A percentile compares a stretch with the other conserved stretches of the same genome.
phyloP scores from a whole-genome alignment of 129 eudicot species.

The Solidago caesia region DNA sequence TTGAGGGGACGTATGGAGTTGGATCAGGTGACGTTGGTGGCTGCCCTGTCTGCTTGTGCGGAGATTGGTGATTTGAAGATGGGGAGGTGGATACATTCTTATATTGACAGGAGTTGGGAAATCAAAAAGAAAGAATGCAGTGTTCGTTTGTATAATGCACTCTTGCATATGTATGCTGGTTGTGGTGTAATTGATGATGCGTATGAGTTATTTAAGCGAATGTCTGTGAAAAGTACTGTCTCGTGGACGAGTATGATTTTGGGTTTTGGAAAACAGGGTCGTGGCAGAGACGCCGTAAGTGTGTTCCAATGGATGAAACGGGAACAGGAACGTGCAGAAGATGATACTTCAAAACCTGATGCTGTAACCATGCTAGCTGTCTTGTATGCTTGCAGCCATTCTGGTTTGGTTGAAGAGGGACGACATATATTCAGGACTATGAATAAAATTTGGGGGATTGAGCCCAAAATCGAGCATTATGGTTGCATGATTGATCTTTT shows the following conservation, averaged over 20 bases:
- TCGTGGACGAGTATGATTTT: constrained; percentile 79
- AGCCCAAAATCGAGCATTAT: constrained; percentile 63
- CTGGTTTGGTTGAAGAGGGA: constrained; percentile 64
- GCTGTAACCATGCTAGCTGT: constrained; percentile 54
- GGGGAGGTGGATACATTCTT: constrained; percentile 70
- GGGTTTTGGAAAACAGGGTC: constrained; percentile 70
- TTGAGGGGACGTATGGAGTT: constrained; percentile 29
- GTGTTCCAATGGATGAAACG: constrained; percentile 53
- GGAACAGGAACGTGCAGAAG: constrained; percentile 27
- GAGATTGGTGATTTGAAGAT: constrained; percentile 62
- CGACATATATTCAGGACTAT: constrained; percentile 42
- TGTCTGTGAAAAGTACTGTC: constrained; percentile 44
- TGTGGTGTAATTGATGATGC: constrained; percentile 67
- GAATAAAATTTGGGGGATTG: constrained; percentile 45
- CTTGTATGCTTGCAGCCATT: constrained; percentile 71
- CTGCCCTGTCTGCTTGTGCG: constrained; percentile 68
- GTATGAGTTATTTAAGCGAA: constrained; percentile 38
- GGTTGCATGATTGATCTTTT: constrained; percentile 82
- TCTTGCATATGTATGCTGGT: constrained; percentile 72
- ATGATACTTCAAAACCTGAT: constrained; percentile 43
- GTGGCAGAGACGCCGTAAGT: constrained; percentile 52
- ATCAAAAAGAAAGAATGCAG: constrained; percentile 22
- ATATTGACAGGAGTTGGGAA: constrained; percentile 25
- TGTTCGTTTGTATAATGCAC: constrained; percentile 51
- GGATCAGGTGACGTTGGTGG: constrained; percentile 54